A percentile compares a stretch with the other conserved stretches of the same genome.
phyloP scores from a whole-genome alignment of 495 filamentous ascomycete species.

The Talaromyces nanjingensis region DNA sequence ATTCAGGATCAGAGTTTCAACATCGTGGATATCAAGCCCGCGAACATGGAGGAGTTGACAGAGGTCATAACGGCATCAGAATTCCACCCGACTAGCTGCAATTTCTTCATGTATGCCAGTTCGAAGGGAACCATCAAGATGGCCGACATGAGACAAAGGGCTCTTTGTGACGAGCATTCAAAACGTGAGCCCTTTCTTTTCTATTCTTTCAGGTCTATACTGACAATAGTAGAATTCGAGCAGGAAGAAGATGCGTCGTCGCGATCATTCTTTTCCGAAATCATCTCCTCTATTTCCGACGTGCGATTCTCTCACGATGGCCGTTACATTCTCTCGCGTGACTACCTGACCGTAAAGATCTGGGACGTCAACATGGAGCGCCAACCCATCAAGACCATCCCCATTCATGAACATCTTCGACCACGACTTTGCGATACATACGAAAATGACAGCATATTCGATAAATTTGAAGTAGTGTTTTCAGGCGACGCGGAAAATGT shows the following conservation, averaged over 20 bases:
- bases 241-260: conserved; percentile 98
- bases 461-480: conserved; percentile 99
- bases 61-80: conserved; percentile 98
- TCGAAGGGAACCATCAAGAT: conserved; percentile 99
- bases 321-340: conserved; percentile 92
- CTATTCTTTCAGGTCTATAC: neutral
- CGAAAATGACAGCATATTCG: conserved; percentile 98
- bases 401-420: conserved; percentile 94
- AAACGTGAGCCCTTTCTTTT: conserved; percentile 62
- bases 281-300: conserved; percentile 98
- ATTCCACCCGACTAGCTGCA: conserved; percentile 95
- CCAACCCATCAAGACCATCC: conserved; percentile 95
- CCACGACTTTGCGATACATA: conserved; percentile 96
- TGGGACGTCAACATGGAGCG: conserved; percentile 99
- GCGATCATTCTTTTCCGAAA: conserved; percentile 99
- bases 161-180: conserved; percentile 88
- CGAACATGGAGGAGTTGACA: conserved; percentile 98
- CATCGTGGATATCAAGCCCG: conserved; percentile 98
- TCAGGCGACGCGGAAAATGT: conserved; percentile 97
- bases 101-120: conserved; percentile 99
- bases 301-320: conserved; percentile 96
- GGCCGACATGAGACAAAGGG: conserved; percentile 95
- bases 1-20: conserved; percentile 99
- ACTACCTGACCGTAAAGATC: conserved; percentile 98
- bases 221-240: conserved; percentile 69